A percentile compares a stretch with the other conserved stretches of the same genome.
phyloP scores from a whole-genome alignment of 805 yeast genomes.

The Kodamaea leandrae region DNA sequence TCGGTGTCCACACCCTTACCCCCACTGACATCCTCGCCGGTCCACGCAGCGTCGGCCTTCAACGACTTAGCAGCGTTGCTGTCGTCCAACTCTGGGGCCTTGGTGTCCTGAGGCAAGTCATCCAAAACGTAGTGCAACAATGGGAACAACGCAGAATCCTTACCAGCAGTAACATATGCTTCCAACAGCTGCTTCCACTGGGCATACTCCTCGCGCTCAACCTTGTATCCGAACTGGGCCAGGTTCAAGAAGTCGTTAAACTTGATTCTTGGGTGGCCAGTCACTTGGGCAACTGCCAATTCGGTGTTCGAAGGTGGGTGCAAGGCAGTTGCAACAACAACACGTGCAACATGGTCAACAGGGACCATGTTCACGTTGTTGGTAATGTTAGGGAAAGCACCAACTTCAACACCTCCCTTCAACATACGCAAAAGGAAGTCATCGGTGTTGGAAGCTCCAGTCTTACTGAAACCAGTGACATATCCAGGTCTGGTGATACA shows the following conservation, averaged over 20 bases:
- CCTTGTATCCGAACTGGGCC: constrained; percentile 68
- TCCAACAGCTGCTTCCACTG: constrained; percentile 80
- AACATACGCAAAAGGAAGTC: constrained; percentile 92
- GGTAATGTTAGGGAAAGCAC: constrained; percentile 77
- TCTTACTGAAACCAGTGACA: constrained; percentile 78
- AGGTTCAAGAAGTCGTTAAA: constrained; percentile 74
- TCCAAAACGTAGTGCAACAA: constrained; percentile 91
- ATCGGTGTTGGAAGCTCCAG: constrained; percentile 93
- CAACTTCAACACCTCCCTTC: constrained; percentile 91
- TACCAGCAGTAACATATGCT: constrained; percentile 64
- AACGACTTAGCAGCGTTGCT: constrained; percentile 72
- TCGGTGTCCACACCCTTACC: constrained; percentile 74
- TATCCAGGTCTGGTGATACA: constrained; percentile 94
- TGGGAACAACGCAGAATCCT: constrained; percentile 88
- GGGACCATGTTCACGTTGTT: constrained; percentile 96
- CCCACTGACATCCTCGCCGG: constrained; percentile 61
- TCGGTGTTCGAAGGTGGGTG: constrained; percentile 59
- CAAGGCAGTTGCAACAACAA: constrained; percentile 78
- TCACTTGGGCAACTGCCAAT: constrained; percentile 86
- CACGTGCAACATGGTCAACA: constrained; percentile 95
- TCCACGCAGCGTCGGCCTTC: constrained; percentile 55
- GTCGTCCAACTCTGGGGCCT: constrained; percentile 95
- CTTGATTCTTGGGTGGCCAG: constrained; percentile 89
- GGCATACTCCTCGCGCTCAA: constrained; percentile 61
- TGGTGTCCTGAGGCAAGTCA: constrained; percentile 83